Percentiles rank a stretch among this genome's conserved stretches.
Evolutionary conservation across 345 rosid species (phyloP).

Genomic region (Schrenkiella parvula): DNA sequence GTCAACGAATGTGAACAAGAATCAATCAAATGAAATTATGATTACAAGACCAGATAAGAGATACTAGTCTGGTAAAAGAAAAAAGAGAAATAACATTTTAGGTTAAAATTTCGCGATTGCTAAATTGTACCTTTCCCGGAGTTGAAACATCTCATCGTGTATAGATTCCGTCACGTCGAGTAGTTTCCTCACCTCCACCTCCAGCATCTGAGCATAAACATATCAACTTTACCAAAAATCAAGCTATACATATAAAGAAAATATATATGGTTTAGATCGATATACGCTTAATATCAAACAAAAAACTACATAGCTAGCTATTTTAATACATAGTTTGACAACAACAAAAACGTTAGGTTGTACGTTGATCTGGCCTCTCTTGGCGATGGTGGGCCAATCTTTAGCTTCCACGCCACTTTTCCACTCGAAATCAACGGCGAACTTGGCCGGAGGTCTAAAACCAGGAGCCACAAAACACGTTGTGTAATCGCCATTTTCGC

Average conservation of each 20-base stretch:
- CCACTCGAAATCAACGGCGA: constrained; percentile 75
- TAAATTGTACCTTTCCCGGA: constrained; percentile 62
- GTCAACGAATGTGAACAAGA: not conserved
- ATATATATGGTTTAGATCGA: not conserved
- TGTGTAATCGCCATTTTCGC: constrained; percentile 55
- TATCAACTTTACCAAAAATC: not conserved
- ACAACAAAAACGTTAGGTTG: not conserved
- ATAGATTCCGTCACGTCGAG: constrained; percentile 50
- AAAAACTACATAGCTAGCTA: not conserved
- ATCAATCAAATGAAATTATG: not conserved
- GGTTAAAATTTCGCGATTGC: not conserved
- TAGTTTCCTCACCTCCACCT: constrained; percentile 68
- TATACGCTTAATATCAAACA: not conserved
- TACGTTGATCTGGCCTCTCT: constrained; percentile 68
- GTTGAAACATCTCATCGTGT: constrained; percentile 78
- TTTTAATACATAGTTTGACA: not conserved
- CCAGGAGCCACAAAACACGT: constrained; percentile 58
- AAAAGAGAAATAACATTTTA: not conserved
- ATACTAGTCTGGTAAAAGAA: not conserved
- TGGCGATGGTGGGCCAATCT: constrained; percentile 73
- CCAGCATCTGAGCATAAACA: constrained; percentile 43
- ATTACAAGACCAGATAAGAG: not conserved
- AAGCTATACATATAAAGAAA: not conserved
- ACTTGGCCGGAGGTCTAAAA: constrained; percentile 29
- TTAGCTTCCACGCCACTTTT: constrained; percentile 68